Conservation (phyloP, 768 basidiomycete genomes). For the Amanita jacksonii region DNA sequence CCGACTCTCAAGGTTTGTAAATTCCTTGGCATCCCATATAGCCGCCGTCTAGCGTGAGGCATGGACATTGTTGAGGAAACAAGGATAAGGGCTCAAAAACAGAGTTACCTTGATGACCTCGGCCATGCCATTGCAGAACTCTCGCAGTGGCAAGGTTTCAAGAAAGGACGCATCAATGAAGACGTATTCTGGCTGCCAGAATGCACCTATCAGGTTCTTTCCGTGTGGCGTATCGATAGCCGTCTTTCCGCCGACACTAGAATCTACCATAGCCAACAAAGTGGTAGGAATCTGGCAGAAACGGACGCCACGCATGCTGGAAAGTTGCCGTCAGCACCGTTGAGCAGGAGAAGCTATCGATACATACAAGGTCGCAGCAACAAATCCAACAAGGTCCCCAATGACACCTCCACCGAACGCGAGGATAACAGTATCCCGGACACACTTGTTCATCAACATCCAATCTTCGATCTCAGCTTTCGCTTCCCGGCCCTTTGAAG, state of each 20-base stretch:
- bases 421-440: constrained; percentile 85
- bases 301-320: constrained; percentile 92
- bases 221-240: constrained; percentile 98
- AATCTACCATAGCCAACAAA: constrained; percentile 97
- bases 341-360: constrained; percentile 3
- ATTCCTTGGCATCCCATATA: constrained; percentile 94
- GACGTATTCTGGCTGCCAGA: constrained; percentile 96
- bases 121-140: constrained; percentile 99
- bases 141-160: constrained; percentile 82
- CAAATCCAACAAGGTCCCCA: constrained; percentile 93
- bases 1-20: constrained; percentile 78
- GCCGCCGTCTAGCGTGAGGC: constrained; percentile 70
- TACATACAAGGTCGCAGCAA: constrained; percentile 92
- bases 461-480: constrained; percentile 95
- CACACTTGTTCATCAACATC: constrained; percentile 78
- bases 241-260: constrained; percentile 94
- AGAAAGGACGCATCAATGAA: constrained; percentile 97
- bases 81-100: neutral
- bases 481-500: constrained; percentile 81
- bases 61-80: constrained; percentile 1
- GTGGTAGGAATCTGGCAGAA: constrained; percentile 97
- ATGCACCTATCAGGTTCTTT: constrained; percentile 97
- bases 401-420: constrained; percentile 97
- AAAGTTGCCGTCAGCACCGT: constrained; percentile 7
- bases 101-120: constrained; percentile 86